Evolutionary conservation across 139 green algal species (phyloP).

Genomic region (Chlorella sp.): DNA sequence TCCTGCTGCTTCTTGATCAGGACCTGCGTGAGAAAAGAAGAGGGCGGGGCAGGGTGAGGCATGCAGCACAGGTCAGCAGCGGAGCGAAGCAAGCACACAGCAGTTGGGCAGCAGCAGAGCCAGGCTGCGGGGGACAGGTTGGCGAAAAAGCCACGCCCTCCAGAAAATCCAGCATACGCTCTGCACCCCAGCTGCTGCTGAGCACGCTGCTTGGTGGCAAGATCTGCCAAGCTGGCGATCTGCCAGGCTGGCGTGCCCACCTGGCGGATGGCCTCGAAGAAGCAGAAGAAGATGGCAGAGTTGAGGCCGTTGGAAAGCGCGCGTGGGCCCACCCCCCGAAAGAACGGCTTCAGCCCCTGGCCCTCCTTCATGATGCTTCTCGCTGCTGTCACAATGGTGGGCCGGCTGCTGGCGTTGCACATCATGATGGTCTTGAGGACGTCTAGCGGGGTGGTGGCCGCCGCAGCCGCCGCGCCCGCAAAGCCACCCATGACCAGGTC

Average conservation of each 20-base stretch:
- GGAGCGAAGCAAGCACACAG: neutral
- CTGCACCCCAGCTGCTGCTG: neutral
- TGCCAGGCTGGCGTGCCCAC: neutral
- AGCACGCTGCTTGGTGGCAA: neutral
- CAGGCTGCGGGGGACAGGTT: neutral
- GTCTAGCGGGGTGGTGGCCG: constrained; percentile 92
- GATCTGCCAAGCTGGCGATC: neutral
- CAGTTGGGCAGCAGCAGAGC: neutral
- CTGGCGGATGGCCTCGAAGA: constrained; percentile 84
- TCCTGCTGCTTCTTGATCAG: constrained; percentile 41
- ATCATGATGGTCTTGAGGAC: constrained; percentile 97
- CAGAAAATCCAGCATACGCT: neutral
- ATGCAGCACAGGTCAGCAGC: neutral
- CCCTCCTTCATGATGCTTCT: constrained; percentile 54
- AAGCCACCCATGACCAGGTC: constrained; percentile 87
- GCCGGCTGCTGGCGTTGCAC: constrained; percentile 73
- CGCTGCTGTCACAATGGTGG: constrained; percentile 65
- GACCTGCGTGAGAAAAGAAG: constrained; percentile 4
- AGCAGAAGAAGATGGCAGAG: constrained; percentile 92
- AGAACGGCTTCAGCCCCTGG: constrained; percentile 57
- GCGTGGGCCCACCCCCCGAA: constrained; percentile 80
- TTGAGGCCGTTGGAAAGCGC: constrained; percentile 90
- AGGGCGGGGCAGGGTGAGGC: neutral
- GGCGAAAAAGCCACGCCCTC: neutral
- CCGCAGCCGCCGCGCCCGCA: constrained; percentile 84